These are phyloP conservation scores for Solanum pennellii DNA, from an alignment of 257 asterid genomes.

Conservation along the genomic window DNA sequence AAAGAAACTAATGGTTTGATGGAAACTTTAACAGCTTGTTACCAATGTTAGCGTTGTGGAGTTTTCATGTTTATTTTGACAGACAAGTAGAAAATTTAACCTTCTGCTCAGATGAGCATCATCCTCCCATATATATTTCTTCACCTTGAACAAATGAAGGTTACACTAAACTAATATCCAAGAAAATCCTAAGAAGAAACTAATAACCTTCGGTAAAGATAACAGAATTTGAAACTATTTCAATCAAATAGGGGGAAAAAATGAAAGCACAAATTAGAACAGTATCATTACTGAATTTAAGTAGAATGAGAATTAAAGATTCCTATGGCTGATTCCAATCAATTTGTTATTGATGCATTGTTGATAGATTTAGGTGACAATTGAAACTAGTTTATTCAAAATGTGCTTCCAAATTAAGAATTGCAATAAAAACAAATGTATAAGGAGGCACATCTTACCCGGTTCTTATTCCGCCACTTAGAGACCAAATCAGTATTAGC, in stretches of 20 bases:
- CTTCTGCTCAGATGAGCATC: neutral
- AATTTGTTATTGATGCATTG: neutral
- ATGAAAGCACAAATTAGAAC: neutral
- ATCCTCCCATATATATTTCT: neutral
- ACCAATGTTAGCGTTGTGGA: neutral
- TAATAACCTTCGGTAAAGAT: neutral
- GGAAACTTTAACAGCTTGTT: neutral
- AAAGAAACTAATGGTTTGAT: neutral
- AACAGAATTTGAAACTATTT: neutral
- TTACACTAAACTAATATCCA: neutral
- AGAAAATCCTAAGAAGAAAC: neutral
- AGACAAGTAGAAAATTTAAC: neutral
- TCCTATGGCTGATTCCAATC: neutral
- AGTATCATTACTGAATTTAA: neutral
- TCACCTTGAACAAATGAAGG: neutral
- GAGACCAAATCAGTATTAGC: conserved; percentile 78
- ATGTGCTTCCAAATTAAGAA: neutral
- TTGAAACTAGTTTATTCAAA: neutral
- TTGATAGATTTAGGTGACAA: neutral
- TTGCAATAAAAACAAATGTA: neutral
- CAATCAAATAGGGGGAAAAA: neutral
- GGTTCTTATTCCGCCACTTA: conserved; percentile 79
- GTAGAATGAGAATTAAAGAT: neutral
- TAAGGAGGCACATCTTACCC: conserved; percentile 34
- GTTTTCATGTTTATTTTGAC: neutral